Conservation (phyloP, 306 rosid species). For the Dalbergia cochinchinensis region DNA sequence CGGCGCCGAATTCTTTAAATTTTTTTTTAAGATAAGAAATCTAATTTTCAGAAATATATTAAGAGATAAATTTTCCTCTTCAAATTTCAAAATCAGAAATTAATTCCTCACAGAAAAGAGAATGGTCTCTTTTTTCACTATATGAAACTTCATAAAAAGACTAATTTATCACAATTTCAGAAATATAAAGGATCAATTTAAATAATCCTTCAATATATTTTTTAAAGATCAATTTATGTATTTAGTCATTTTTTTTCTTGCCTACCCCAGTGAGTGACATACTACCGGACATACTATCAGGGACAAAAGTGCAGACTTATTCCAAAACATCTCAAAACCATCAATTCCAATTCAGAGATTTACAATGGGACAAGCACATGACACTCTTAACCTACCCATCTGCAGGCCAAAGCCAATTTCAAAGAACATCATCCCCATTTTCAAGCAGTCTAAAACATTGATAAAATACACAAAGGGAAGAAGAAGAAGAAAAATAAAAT, state of each 20-base stretch:
- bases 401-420: slow-evolving; percentile 17
- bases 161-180: no score
- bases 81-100: no score
- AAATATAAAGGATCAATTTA: no score
- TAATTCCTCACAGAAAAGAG: no score
- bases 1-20: no score
- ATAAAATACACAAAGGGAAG: slow-evolving; percentile 23
- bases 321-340: slow-evolving; percentile 44
- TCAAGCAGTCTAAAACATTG: slow-evolving; percentile 19
- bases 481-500: background rate
- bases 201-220: no score
- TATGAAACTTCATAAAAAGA: no score
- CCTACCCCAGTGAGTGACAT: background rate
- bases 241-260: background rate
- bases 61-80: no score
- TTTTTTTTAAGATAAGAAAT: no score
- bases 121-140: no score
- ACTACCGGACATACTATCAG: background rate
- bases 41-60: no score
- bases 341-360: slow-evolving; percentile 33
- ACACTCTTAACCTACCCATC: slow-evolving; percentile 8
- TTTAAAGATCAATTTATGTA: no score
- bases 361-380: slow-evolving; percentile 36
- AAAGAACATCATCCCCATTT: slow-evolving; percentile 21
- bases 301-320: slow-evolving; percentile 1